Evolutionary conservation across 1,139 yeast species (phyloP), one percentile per base, ranked within the genome.

Genomic region (Suhomyces bokatorum): DNA sequence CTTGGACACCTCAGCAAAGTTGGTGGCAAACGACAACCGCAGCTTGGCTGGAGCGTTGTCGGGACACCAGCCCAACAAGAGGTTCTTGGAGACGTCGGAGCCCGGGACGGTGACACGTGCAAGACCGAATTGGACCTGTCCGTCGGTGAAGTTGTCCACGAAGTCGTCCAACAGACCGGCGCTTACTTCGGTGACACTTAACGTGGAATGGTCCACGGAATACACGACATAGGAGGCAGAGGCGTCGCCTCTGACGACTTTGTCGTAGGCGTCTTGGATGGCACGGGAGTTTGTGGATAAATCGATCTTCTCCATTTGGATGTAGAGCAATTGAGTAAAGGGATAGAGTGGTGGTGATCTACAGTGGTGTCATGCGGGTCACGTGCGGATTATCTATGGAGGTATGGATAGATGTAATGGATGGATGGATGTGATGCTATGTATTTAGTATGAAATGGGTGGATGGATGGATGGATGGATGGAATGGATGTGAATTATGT

Each of bases 1-100:
- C 48, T 75, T 80, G 27, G 91, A 80, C 13, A 86, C 86, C 35
- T 83, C 86, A 37, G 88, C 88, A 55, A 85, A 83, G 64, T 86
- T 86, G 52, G 81, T 69, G 24, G 91, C 90, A 66, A 83, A 86
- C 2, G 90, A 83, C 46, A 87, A 78, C 57, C 89, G 77, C 32
- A 84, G 75, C 62, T 83, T 85, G 56, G 87, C 72, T 7, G 91
- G 87, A n/a, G 91, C 83, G 46, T 85, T 81, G 62, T 86, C 93
- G 6, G 95, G 93, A 69, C 96, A 87, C 97, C 97, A 93, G 42
- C 98, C 98, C 42, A 93, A 75, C 45, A 93, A 74, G 39, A 91
- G 80, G 55, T 87, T 76, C 71, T 95, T 95, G 57, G 81, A 79
- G 32, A 93, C 91, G 56, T 87, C 95, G 2, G 95, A 85, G 32